These are phyloP conservation scores for Beauveria varroae DNA, from an alignment of 2,329 filamentous ascomycete genomes.

Conservation along the genomic window DNA sequence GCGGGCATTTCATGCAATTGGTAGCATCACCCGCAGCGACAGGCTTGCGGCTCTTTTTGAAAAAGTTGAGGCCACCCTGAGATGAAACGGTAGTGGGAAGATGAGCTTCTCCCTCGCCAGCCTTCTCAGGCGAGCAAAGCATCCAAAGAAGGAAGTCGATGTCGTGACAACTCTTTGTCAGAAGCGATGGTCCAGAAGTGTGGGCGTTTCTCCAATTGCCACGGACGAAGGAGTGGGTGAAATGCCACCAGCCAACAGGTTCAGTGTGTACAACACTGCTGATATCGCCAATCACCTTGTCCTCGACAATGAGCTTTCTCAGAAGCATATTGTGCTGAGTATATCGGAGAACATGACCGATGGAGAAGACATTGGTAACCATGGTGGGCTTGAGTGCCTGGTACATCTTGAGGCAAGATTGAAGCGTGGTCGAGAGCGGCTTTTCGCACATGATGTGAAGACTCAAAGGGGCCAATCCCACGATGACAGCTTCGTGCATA, in stretches of 20 bases:
- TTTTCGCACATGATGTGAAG: conserved; percentile 95
- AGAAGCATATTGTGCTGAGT: conserved; percentile 87
- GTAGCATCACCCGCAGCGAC: conserved; percentile 65
- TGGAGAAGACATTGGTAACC: conserved; percentile 60
- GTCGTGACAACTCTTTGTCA: conserved; percentile 96
- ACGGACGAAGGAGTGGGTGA: conserved; percentile 80
- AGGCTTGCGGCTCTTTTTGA: conserved; percentile 70
- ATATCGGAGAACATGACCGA: conserved; percentile 90
- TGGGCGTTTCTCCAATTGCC: conserved; percentile 89
- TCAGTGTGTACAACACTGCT: conserved; percentile 86
- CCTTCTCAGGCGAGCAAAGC: conserved; percentile 60
- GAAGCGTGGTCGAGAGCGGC: conserved; percentile 72
- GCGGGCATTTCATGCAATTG: conserved; percentile 72
- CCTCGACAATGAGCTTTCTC: conserved; percentile 66
- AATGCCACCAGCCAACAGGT: conserved; percentile 95
- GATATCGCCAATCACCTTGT: conserved; percentile 74
- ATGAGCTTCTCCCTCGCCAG: conserved; percentile 49
- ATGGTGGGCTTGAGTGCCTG: conserved; percentile 38
- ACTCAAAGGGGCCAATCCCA: conserved; percentile 59
- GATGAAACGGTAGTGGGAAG: conserved; percentile 71
- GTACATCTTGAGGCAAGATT: conserved; percentile 72
- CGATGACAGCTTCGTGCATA: conserved; percentile 75
- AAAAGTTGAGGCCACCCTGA: conserved; percentile 69
- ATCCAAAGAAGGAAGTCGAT: conserved; percentile 92
- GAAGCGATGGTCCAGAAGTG: conserved; percentile 67